These are phyloP conservation scores for Stromatinia cepivora DNA, from an alignment of 2,329 filamentous ascomycete species.

Conservation along the genomic window DNA sequence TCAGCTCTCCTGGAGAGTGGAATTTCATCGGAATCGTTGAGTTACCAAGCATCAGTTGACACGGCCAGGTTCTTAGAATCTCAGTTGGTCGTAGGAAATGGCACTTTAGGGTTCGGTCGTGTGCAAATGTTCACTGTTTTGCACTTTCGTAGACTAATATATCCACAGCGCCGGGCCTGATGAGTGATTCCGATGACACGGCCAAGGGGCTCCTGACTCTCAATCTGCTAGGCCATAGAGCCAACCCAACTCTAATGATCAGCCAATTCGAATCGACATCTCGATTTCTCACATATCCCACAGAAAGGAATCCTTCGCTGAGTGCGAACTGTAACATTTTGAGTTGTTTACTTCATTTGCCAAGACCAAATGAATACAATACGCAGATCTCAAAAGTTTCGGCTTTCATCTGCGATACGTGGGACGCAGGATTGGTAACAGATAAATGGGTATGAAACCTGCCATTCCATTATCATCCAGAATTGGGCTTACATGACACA, in stretches of 20 bases:
- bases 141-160: not conserved
- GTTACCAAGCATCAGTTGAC: not conserved
- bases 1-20: too few relatives aligned
- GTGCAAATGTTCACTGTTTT: not conserved
- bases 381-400: too few relatives aligned
- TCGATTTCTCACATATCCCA: not conserved
- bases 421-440: too few relatives aligned
- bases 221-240: not conserved
- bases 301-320: too few relatives aligned
- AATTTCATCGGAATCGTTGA: not conserved
- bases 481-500: too few relatives aligned
- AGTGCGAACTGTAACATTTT: too few relatives aligned
- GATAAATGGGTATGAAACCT: too few relatives aligned
- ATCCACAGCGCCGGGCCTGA: not conserved
- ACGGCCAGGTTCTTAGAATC: not conserved
- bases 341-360: too few relatives aligned
- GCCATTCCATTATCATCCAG: too few relatives aligned
- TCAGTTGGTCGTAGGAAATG: not conserved
- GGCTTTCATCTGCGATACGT: too few relatives aligned
- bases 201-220: not conserved
- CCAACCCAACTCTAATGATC: not conserved
- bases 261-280: not conserved
- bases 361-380: too few relatives aligned
- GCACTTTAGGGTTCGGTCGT: not conserved
- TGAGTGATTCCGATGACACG: not conserved